phyloP scores from a whole-genome alignment of 176 grass and related monocot species.

The Rhynchospora breviuscula region DNA sequence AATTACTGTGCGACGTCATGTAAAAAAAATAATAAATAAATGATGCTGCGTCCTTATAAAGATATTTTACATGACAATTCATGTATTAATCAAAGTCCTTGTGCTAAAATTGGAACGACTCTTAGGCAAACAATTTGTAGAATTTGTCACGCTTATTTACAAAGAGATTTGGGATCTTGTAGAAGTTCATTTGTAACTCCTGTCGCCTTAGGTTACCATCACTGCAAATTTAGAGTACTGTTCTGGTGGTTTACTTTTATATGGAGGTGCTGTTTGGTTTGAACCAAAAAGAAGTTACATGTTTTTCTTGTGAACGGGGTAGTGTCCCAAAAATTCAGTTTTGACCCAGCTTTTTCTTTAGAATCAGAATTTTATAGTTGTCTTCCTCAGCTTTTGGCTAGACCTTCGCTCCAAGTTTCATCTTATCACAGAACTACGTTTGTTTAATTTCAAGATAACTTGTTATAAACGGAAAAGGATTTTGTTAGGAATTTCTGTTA shows the following conservation, averaged over 20 bases:
- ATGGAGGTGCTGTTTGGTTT: not conserved
- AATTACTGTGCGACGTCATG: not conserved
- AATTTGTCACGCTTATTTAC: not conserved
- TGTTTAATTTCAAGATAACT: not conserved
- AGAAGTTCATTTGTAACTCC: not conserved
- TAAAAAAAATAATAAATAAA: no score
- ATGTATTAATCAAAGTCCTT: not conserved
- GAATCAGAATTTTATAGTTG: not conserved
- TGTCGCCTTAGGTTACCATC: not conserved
- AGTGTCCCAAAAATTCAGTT: not conserved
- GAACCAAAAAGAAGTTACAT: not conserved
- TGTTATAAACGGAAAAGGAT: no score
- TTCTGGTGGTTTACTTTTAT: not conserved
- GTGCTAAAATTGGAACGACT: not conserved
- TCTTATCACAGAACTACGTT: not conserved
- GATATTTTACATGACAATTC: not conserved
- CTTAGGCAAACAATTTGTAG: not conserved
- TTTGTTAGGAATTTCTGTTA: no score
- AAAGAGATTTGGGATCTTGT: not conserved
- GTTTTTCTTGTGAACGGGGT: slow-evolving; percentile 15
- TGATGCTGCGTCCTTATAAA: not conserved
- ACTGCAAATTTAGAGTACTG: not conserved
- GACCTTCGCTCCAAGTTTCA: not conserved
- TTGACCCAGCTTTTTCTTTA: not conserved
- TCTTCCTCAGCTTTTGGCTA: not conserved